Conservation (phyloP, 176 grass and related monocot genomes). For the Puya raimondii region DNA sequence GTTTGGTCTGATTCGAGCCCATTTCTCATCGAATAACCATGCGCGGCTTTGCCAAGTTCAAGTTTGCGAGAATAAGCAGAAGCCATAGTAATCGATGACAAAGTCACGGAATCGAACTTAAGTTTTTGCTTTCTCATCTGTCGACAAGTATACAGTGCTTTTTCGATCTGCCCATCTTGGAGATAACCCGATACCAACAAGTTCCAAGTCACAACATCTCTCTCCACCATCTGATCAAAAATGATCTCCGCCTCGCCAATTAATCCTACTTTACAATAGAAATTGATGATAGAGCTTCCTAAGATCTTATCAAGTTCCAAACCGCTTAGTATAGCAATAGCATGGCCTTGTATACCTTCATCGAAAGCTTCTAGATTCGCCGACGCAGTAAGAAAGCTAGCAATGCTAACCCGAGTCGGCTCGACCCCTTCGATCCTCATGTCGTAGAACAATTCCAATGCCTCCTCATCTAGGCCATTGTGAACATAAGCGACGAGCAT, state of each 20-base stretch:
- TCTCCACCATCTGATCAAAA: conserved; percentile 5
- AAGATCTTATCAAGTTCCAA: conserved; percentile 18
- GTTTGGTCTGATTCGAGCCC: conserved; percentile 4
- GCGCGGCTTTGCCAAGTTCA: conserved; percentile 8
- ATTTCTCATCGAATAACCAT: conserved; percentile 15
- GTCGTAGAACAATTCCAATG: conserved; percentile 8
- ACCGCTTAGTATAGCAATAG: conserved; percentile 5
- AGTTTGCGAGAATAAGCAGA: conserved; percentile 3
- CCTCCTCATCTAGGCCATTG: conserved; percentile 11
- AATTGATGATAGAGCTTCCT: conserved; percentile 20
- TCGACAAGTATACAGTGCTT: conserved; percentile 1
- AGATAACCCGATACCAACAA: conserved; percentile 22
- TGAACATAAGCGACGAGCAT: conserved; percentile 14
- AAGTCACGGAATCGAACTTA: conserved; percentile 14
- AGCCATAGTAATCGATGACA: conserved; percentile 5
- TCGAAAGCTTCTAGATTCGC: conserved; percentile 10
- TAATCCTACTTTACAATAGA: conserved; percentile 20
- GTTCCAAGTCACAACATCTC: conserved; percentile 18
- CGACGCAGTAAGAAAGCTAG: conserved; percentile 8
- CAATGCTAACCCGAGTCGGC: conserved; percentile 18
- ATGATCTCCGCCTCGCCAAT: conserved; percentile 12
- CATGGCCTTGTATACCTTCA: conserved; percentile 22
- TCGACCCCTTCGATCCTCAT: conserved; percentile 15
- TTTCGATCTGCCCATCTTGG: conserved; percentile 7
- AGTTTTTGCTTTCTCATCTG: conserved; percentile 1